Evolutionary conservation across 495 filamentous ascomycete genomes (phyloP).

Genomic region (Penicillium taxi): DNA sequence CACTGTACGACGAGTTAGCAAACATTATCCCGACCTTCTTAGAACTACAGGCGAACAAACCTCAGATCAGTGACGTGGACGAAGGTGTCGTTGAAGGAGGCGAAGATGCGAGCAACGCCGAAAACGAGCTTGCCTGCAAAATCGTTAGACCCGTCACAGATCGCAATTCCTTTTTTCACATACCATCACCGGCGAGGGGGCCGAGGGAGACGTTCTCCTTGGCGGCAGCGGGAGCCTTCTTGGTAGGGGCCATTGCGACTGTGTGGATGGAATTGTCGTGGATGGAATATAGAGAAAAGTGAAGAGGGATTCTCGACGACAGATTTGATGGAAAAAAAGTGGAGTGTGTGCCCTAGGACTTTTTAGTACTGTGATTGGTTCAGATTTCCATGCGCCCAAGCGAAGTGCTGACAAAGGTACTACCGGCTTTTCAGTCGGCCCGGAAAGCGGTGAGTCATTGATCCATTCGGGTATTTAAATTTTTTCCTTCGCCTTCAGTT

Average conservation of each 20-base stretch:
- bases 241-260: constrained; percentile 57
- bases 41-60: constrained; percentile 47
- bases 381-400: constrained; percentile 14
- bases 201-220: constrained; percentile 98
- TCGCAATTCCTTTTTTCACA: constrained; percentile 16
- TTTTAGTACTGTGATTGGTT: constrained; percentile 24
- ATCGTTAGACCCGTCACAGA: background rate
- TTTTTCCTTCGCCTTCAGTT: too few relatives aligned
- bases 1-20: constrained; percentile 72
- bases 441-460: constrained; percentile 24
- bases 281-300: constrained; percentile 37
- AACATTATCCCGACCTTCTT: constrained; percentile 7
- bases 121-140: constrained; percentile 87
- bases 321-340: constrained; percentile 21
- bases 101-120: constrained; percentile 98
- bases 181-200: constrained; percentile 86
- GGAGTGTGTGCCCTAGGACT: constrained; percentile 41
- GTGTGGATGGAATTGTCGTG: constrained; percentile 32
- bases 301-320: constrained; percentile 20
- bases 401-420: constrained; percentile 22
- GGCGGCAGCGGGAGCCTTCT: constrained; percentile 68
- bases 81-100: constrained; percentile 98
- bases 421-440: constrained; percentile 25
- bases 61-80: constrained; percentile 99
- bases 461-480: constrained; percentile 30